Percentiles rank a stretch among this genome's conserved stretches.
These are phyloP conservation scores for Endotrypanum monterogeii DNA, from an alignment of 208 protist genomes.

Conservation along the genomic window DNA sequence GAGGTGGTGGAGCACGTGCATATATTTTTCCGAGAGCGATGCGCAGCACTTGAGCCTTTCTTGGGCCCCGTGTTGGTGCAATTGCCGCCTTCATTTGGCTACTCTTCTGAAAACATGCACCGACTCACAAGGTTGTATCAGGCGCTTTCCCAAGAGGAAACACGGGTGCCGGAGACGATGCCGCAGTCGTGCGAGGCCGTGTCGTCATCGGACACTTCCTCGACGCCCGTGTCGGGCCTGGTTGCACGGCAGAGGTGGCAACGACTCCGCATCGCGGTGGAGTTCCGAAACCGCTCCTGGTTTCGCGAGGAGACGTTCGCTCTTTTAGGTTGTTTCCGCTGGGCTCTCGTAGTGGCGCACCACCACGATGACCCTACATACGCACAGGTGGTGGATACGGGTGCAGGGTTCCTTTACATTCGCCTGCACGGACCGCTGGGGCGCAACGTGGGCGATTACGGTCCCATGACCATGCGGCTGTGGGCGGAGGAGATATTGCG, in stretches of 20 bases:
- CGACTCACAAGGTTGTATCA: conserved; percentile 41
- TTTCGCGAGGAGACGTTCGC: conserved; percentile 50
- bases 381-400: conserved; percentile 56
- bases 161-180: conserved; percentile 8
- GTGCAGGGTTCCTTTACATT: conserved; percentile 69
- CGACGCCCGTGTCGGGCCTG: neutral
- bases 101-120: conserved; percentile 37
- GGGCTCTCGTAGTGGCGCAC: conserved; percentile 71
- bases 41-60: conserved; percentile 40
- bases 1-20: conserved; percentile 46
- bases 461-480: conserved; percentile 42
- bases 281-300: conserved; percentile 74
- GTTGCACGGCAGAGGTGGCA: neutral
- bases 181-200: neutral
- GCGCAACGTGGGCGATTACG: conserved; percentile 67
- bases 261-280: conserved; percentile 65
- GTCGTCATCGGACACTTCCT: neutral
- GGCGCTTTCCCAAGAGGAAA: conserved; percentile 38
- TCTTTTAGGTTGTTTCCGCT: conserved; percentile 52
- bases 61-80: conserved; percentile 74
- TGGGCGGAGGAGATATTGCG: conserved; percentile 67
- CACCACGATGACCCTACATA: conserved; percentile 55
- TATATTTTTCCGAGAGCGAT: conserved; percentile 55
- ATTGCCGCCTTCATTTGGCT: conserved; percentile 67
- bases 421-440: conserved; percentile 67